Percentiles rank a stretch among this genome's conserved stretches.
phyloP scores from a whole-genome alignment of 2,329 filamentous ascomycete genomes.

The Magnaporthiopsis incrustans region DNA sequence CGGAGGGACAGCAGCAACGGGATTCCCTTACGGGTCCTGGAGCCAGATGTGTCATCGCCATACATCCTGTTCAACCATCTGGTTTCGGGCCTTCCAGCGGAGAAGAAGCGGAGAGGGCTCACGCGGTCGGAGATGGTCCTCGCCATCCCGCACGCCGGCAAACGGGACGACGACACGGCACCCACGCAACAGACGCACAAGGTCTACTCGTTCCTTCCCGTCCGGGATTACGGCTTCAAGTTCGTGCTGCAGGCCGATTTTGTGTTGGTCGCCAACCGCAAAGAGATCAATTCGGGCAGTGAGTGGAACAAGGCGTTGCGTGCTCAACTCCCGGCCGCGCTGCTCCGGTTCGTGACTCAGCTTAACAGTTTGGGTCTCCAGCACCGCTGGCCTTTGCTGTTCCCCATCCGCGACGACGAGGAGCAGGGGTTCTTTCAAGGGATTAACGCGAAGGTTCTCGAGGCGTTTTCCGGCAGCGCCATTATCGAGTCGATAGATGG shows the following conservation, averaged over 20 bases:
- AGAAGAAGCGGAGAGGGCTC: constrained; percentile 16
- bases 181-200: constrained; percentile 29
- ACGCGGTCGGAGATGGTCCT: constrained; percentile 29
- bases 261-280: constrained; percentile 33
- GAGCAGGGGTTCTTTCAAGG: too few species aligned
- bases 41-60: constrained; percentile 22
- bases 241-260: constrained; percentile 44
- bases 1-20: neutral
- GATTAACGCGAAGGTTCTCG: too few species aligned
- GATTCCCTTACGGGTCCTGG: constrained; percentile 14
- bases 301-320: neutral
- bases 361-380: neutral
- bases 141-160: constrained; percentile 32
- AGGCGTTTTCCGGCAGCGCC: too few species aligned
- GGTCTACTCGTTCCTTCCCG: constrained; percentile 36
- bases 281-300: constrained; percentile 21
- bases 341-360: too few species aligned
- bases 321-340: too few species aligned
- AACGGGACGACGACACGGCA: constrained; percentile 17
- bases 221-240: constrained; percentile 32
- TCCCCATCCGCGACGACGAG: neutral
- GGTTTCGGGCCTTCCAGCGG: constrained; percentile 22
- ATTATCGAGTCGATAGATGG: too few species aligned
- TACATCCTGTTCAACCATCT: constrained; percentile 21
- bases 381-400: neutral